These are phyloP conservation scores for Taiwanofungus camphoratus DNA, from an alignment of 1,284 basidiomycete genomes.

Conservation along the genomic window DNA sequence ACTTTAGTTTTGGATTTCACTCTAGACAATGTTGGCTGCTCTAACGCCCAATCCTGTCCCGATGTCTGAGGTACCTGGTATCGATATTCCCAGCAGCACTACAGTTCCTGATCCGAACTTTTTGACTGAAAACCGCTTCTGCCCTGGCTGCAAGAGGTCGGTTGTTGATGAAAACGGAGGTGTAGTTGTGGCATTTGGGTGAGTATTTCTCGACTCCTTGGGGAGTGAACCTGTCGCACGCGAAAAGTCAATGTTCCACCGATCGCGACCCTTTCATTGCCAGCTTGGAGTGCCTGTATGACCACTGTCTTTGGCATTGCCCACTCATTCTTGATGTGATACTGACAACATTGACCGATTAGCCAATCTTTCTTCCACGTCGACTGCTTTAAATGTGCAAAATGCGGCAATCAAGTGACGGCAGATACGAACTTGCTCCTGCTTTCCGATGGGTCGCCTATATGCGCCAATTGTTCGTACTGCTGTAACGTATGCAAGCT, in stretches of 20 bases:
- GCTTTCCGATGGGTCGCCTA: conserved; percentile 93
- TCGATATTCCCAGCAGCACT: conserved; percentile 5
- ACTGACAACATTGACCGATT: too few species aligned
- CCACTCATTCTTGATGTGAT: neutral
- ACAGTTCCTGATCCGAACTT: conserved; percentile 11
- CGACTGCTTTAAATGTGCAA: conserved; percentile 81
- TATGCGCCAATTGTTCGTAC: conserved; percentile 96
- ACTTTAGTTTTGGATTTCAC: neutral
- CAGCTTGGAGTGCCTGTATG: neutral
- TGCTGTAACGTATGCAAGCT: conserved; percentile 89
- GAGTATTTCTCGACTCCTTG: conserved; percentile 29
- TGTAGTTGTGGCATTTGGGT: conserved; percentile 90
- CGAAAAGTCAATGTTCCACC: too few species aligned
- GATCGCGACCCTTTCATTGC: too few species aligned
- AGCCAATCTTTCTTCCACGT: conserved; percentile 83
- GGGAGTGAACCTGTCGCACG: too few species aligned
- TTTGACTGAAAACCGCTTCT: conserved; percentile 55
- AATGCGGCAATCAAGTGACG: conserved; percentile 74
- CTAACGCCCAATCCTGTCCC: conserved; percentile 9
- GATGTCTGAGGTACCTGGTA: conserved; percentile 11
- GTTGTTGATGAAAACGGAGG: conserved; percentile 84
- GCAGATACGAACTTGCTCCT: conserved; percentile 95
- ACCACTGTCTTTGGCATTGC: neutral
- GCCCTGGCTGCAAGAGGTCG: conserved; percentile 81
- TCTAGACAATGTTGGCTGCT: conserved; percentile 12